Evolutionary conservation across 2,329 filamentous ascomycete genomes (phyloP).

Genomic region (Claviceps capensis): DNA sequence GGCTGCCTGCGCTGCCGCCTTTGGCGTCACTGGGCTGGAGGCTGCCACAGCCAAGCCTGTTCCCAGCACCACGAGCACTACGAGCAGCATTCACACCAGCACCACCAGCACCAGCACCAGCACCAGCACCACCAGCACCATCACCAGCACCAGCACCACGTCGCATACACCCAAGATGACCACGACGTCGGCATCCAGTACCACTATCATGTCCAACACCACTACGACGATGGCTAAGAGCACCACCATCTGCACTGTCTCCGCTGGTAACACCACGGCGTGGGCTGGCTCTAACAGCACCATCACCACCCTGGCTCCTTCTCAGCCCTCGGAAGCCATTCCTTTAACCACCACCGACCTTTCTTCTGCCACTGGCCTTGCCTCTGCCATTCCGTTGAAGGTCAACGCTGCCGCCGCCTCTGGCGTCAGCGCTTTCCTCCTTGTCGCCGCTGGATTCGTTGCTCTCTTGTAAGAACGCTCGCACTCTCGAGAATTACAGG

Average conservation of each 20-base stretch:
- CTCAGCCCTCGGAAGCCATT: constrained; percentile 9
- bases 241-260: neutral
- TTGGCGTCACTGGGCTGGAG: constrained; percentile 32
- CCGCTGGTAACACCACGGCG: constrained; percentile 14
- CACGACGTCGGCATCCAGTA: constrained; percentile 12
- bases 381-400: constrained; percentile 11
- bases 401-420: constrained; percentile 18
- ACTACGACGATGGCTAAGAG: constrained; percentile 2
- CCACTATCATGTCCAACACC: constrained; percentile 10
- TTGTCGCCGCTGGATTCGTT: constrained; percentile 21
- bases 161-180: constrained; percentile 15
- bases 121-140: constrained; percentile 11
- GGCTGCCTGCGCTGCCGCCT: constrained; percentile 38
- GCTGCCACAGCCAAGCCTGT: constrained; percentile 20
- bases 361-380: constrained; percentile 7
- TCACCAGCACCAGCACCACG: constrained; percentile 11
- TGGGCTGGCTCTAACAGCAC: constrained; percentile 21
- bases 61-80: constrained; percentile 14
- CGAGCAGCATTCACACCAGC: constrained; percentile 9
- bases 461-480: constrained; percentile 20
- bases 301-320: constrained; percentile 13
- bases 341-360: constrained; percentile 2
- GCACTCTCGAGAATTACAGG: neutral
- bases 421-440: constrained; percentile 22
- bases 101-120: constrained; percentile 13